phyloP scores from a whole-genome alignment of 345 rosid species.

The Gossypium australe region DNA sequence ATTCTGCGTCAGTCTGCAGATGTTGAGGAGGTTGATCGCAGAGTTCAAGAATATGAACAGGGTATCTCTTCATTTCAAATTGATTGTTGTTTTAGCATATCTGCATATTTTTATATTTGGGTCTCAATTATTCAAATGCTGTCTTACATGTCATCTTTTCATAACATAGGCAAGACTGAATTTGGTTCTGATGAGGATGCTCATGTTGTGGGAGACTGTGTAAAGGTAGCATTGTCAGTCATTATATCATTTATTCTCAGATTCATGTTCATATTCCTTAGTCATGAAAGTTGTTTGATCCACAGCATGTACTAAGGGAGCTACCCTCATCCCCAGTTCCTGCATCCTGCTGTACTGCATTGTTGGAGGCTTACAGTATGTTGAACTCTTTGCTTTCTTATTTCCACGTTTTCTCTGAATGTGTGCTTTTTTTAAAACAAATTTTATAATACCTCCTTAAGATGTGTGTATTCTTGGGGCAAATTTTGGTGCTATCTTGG shows the following conservation, averaged over 20 bases:
- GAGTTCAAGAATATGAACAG: constrained; percentile 93
- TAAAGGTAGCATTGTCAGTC: constrained; percentile 55
- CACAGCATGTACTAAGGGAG: constrained; percentile 96
- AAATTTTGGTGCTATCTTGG: not conserved
- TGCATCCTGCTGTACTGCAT: constrained; percentile 92
- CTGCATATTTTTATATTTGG: not conserved
- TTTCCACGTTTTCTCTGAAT: constrained; percentile 7
- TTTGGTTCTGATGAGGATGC: constrained; percentile 90
- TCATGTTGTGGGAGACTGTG: constrained; percentile 97
- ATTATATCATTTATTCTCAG: constrained; percentile 10
- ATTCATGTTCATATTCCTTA: constrained; percentile 16
- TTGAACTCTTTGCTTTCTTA: constrained; percentile 14
- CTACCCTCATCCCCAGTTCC: constrained; percentile 98
- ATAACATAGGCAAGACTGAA: constrained; percentile 69
- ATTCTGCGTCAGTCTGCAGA: constrained; percentile 91
- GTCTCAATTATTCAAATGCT: constrained; percentile 15
- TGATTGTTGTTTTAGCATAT: constrained; percentile 14
- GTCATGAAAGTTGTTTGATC: constrained; percentile 25
- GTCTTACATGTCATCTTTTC: constrained; percentile 4
- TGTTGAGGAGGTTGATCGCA: constrained; percentile 93
- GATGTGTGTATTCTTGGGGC: not conserved
- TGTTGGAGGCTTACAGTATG: constrained; percentile 95
- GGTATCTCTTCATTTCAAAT: constrained; percentile 40
- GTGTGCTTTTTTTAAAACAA: not conserved
- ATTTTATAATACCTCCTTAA: not conserved